Conservation (phyloP, 1,284 basidiomycete genomes). For the Agroathelia rolfsii region DNA sequence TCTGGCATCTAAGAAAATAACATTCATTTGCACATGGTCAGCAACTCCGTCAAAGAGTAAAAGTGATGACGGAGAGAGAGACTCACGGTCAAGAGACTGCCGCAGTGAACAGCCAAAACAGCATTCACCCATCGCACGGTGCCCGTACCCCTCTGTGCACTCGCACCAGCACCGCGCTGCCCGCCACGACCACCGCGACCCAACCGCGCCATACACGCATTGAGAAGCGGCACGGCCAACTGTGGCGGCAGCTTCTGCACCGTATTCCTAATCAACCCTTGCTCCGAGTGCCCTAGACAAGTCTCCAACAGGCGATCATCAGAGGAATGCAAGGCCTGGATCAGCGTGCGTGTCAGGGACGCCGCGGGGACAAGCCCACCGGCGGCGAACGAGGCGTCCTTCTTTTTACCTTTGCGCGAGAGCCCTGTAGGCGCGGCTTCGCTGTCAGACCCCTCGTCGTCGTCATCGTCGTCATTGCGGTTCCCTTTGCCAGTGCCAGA, state of each 20-base stretch:
- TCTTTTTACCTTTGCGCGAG: slow-evolving; percentile 26
- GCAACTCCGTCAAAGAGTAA: no score
- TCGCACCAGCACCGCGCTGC: slow-evolving; percentile 74
- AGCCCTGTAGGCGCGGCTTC: no score
- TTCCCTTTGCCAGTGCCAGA: no score
- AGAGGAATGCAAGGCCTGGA: slow-evolving; percentile 93
- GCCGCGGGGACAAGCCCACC: slow-evolving; percentile 80
- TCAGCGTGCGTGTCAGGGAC: slow-evolving; percentile 88
- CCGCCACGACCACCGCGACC: slow-evolving; percentile 74
- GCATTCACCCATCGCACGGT: slow-evolving; percentile 87
- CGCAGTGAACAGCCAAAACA: slow-evolving; percentile 81
- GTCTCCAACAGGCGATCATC: slow-evolving; percentile 85
- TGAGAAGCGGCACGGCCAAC: slow-evolving; percentile 79
- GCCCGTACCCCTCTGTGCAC: slow-evolving; percentile 76
- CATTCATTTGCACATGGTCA: slow-evolving; percentile 13
- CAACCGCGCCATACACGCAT: slow-evolving; percentile 84
- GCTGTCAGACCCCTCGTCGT: slow-evolving; percentile 14
- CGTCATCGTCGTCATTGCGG: slow-evolving; percentile 36
- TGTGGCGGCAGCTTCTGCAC: slow-evolving; percentile 85
- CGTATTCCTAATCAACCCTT: slow-evolving; percentile 77
- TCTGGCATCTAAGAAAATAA: slow-evolving; percentile 62
- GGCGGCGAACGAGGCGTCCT: slow-evolving; percentile 27
- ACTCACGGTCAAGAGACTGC: slow-evolving; percentile 89
- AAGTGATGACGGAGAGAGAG: slow-evolving; percentile 2
- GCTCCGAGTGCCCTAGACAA: slow-evolving; percentile 81